Evolutionary conservation across 495 filamentous ascomycete species (phyloP).

Genomic region (Copromyces sp.): DNA sequence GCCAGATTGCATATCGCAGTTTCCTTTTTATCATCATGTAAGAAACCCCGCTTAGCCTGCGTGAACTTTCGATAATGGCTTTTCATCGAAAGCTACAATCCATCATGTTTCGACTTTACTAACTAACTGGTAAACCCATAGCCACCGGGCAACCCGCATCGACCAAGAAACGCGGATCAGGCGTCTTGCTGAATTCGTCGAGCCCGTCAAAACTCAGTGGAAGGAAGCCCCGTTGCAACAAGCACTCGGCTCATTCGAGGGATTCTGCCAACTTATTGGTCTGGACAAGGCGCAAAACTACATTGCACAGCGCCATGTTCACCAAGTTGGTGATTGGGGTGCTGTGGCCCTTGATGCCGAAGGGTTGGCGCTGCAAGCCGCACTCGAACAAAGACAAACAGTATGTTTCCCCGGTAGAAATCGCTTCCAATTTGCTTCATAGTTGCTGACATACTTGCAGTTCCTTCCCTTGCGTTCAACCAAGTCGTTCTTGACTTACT

Average conservation of each 20-base stretch:
- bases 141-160: slow-evolving; percentile 70
- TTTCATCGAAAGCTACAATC: background rate
- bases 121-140: slow-evolving; percentile 20
- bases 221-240: slow-evolving; percentile 56
- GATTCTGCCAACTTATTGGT: slow-evolving; percentile 71
- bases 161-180: slow-evolving; percentile 52
- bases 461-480: slow-evolving; percentile 72
- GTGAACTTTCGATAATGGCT: background rate
- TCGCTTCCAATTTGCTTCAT: background rate
- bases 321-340: slow-evolving; percentile 77
- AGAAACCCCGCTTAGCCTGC: slow-evolving; percentile 3
- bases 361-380: slow-evolving; percentile 64
- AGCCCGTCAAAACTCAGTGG: slow-evolving; percentile 74
- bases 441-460: slow-evolving; percentile 27
- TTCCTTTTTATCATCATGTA: slow-evolving; percentile 90
- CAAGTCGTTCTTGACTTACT: slow-evolving; percentile 80
- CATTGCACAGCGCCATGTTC: slow-evolving; percentile 58
- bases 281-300: slow-evolving; percentile 74
- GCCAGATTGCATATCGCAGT: slow-evolving; percentile 53
- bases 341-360: slow-evolving; percentile 62
- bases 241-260: slow-evolving; percentile 61
- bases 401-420: slow-evolving; percentile 27
- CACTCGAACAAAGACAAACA: slow-evolving; percentile 64
- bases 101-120: background rate
- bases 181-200: slow-evolving; percentile 61